Evolutionary conservation across 1,139 yeast species (phyloP), one percentile per base, ranked within the genome.

Genomic region (Yamadazyma songkhlaensis): DNA sequence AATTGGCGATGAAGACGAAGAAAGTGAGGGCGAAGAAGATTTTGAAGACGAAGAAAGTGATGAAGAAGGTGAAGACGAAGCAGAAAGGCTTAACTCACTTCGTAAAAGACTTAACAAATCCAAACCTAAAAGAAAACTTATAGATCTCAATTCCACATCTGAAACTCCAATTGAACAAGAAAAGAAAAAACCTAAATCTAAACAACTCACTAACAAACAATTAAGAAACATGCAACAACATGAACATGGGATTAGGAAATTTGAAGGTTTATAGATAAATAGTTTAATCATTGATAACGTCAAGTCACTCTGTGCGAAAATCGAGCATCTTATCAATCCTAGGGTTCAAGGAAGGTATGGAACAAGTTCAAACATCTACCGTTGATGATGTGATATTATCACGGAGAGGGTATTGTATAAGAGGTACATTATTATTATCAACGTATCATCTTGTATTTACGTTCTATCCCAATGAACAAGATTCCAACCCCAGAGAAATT

Each of bases 401-500:
- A 48, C 77, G 88, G 45, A 72, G 86, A 41, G 97, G 97, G 11
- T 68, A 67, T 38, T 67, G 78, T 31, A 65, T 77, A 24, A 60
- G 61, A 7, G 98, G 97, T 1, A 75, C 83, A 5, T 65, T 92
- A 29, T 85, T 86, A 46, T 63, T 92, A 39, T 86, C 96, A 1
- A 79, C 90, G 1, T 90, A 84, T 58, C 98, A 92, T 64, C 67
- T 92, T 53, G 92, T 92, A 17, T 90, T 90, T 59, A 77, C 54
- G 25, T 62, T 62, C 75, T 6, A 39, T 69, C 58, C 61, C 41
- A 35, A 53, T 40, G 44, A 47, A 13, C 34, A 46, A 24, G 41
- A 30, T 17, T 6, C 31, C 6, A 31, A 32, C 23, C 62, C 67
- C 26, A 64, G 81, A 42, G 97, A 92, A 55, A 76, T 88, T 15